These are phyloP conservation scores for Cucurbita pepo DNA, from an alignment of 306 rosid genomes.

Conservation along the genomic window DNA sequence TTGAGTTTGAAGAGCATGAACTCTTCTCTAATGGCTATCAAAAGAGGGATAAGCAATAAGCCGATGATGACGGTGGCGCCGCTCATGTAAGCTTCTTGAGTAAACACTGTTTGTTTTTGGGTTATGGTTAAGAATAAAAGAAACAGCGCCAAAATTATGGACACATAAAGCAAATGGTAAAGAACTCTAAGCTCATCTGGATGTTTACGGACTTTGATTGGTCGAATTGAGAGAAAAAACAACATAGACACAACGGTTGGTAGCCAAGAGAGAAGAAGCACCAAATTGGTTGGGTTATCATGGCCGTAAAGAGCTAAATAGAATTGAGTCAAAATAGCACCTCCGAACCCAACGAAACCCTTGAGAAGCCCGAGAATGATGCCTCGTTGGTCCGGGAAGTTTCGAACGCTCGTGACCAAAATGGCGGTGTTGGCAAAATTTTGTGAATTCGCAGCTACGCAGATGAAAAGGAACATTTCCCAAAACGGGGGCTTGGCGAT, in stretches of 20 bases:
- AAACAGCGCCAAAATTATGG: not conserved
- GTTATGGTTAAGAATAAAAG: not conserved
- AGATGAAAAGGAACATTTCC: not conserved
- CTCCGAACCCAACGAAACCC: not conserved
- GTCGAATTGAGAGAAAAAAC: not conserved
- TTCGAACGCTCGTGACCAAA: not conserved
- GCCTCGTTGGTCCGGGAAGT: not conserved
- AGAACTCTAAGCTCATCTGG: not conserved
- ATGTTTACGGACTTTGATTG: not conserved
- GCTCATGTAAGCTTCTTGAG: not conserved
- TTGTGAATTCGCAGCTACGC: not conserved
- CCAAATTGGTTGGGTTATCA: not conserved
- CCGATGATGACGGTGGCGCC: not conserved
- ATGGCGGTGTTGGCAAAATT: not conserved
- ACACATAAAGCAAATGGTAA: not conserved
- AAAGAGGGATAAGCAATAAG: not conserved
- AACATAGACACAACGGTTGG: not conserved
- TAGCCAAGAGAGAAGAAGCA: not conserved
- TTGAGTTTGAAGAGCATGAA: not conserved
- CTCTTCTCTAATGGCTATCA: not conserved
- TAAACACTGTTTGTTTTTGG: not conserved
- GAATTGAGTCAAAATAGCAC: not conserved
- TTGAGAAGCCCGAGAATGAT: not conserved
- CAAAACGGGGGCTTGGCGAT: not conserved
- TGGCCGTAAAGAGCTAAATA: not conserved